Base-by-base conservation (phyloP, 768 basidiomycete genomes). In the Suillus occidentalis region DNA sequence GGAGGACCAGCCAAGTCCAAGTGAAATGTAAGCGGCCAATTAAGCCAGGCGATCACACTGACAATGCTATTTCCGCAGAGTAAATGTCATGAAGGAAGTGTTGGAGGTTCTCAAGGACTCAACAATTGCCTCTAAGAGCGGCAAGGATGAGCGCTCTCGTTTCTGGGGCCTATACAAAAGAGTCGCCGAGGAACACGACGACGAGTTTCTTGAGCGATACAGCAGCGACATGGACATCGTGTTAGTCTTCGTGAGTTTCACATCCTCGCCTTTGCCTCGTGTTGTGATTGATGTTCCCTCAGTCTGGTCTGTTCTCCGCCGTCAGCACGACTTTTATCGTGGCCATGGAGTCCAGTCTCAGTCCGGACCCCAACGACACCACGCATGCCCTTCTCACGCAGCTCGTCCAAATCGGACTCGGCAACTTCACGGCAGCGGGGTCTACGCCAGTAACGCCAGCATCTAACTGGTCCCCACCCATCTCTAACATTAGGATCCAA, bases 211-310 rank as follows among this genome's bases (percentile, higher is more conserved):
- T 3, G 67, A 72, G 8, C 58, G 62, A 34, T 70, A 64, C 53
- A 65, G 58, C 12, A 56, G 64, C n/a, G 65, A 67, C 28, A 65
- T 72, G 49, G 67, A 72, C 58, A 64, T 69, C 12, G 47, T 71
- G n/a, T 53, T 72, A 2, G 59, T 72, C 50, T 72, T 72, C 42
- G 72, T 72, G 47, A 31, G 72, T 63, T 20, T 37, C 14, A 3
- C 6, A 8, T 50, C 25, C 14, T 50, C 49, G 3, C 14, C 25
- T 25, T 28, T 25, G 0, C 14, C 49, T 50, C 13, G 4, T 28
- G 13, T 40, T 22, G 42, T 13, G n/a, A 37, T 40, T 22, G 13
- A 59, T 8, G 3, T 25, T 14, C 2, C 0, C 3, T 36, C 37
- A 68, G 68, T 63, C 68, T 43, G 63, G 68, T 39, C 50, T 69